These are phyloP conservation scores for Cutaneotrichosporon dermatis DNA, from an alignment of 1,284 basidiomycete species.

Conservation along the genomic window DNA sequence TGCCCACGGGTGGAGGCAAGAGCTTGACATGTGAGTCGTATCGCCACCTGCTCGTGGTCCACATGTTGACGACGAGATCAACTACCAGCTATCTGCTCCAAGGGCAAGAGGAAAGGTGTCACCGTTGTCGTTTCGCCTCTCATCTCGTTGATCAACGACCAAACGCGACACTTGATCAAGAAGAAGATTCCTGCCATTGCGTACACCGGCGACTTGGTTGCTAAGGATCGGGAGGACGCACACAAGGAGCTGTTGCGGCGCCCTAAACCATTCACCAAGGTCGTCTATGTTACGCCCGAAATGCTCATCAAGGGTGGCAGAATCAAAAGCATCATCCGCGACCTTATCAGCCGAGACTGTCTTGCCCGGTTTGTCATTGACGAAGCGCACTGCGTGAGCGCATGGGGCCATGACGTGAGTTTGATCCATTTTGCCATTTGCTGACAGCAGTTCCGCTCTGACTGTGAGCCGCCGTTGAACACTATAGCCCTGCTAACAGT, in stretches of 20 bases:
- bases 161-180: slow-evolving; percentile 66
- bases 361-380: slow-evolving; percentile 91
- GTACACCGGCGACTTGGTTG: slow-evolving; percentile 61
- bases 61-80: slow-evolving; percentile 49
- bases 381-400: slow-evolving; percentile 86
- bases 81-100: slow-evolving; percentile 76
- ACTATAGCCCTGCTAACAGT: slow-evolving; percentile 6
- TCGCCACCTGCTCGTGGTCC: too few relatives aligned
- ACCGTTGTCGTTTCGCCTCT: slow-evolving; percentile 90
- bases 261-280: slow-evolving; percentile 50
- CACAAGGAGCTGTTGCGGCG: slow-evolving; percentile 51
- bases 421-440: too few relatives aligned
- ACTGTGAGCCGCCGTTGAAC: slow-evolving; percentile 29
- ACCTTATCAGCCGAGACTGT: slow-evolving; percentile 57
- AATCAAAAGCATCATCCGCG: slow-evolving; percentile 59
- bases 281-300: slow-evolving; percentile 92
- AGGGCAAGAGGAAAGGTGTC: slow-evolving; percentile 68
- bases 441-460: slow-evolving; percentile 44
- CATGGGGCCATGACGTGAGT: slow-evolving; percentile 52
- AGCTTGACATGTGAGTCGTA: slow-evolving; percentile 62
- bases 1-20: slow-evolving; percentile 97
- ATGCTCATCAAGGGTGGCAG: slow-evolving; percentile 63
- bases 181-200: slow-evolving; percentile 68
- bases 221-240: slow-evolving; percentile 47
- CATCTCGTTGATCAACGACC: slow-evolving; percentile 85